Evolutionary conservation across 1,284 basidiomycete genomes (phyloP).

Genomic region (Boletus smithii): DNA sequence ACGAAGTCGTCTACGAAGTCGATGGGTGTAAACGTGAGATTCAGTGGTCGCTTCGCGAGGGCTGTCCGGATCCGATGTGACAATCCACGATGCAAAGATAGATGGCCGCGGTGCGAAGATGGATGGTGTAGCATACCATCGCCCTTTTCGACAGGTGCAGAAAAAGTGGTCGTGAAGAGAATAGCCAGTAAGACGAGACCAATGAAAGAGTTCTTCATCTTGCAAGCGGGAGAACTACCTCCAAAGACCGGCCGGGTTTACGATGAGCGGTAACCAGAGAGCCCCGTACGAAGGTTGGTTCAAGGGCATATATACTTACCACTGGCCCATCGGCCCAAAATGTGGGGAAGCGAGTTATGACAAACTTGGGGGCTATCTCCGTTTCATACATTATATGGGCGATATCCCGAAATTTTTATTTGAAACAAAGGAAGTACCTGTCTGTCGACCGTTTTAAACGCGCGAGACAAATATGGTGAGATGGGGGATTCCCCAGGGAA

Average conservation of each 20-base stretch:
- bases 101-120: neutral
- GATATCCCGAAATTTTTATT: neutral
- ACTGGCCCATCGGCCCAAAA: neutral
- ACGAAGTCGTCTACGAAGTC: neutral
- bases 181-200: slow-evolving; percentile 1
- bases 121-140: neutral
- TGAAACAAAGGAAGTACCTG: neutral
- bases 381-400: neutral
- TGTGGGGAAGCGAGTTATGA: neutral
- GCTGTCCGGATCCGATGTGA: slow-evolving; percentile 3
- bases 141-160: slow-evolving; percentile 2
- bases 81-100: neutral
- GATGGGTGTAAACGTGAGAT: slow-evolving; percentile 4
- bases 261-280: neutral
- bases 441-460: neutral
- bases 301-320: neutral
- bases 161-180: neutral
- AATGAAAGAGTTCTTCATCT: slow-evolving; percentile 1
- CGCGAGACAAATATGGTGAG: neutral
- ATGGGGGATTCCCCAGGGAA: neutral
- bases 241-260: neutral
- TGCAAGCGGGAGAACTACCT: neutral
- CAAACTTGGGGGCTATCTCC: neutral
- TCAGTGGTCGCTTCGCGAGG: neutral
- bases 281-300: neutral